A percentile compares a stretch with the other conserved stretches of the same genome.
Conservation (phyloP, 768 basidiomycete genomes). For the Pisolithus microcarpus region DNA sequence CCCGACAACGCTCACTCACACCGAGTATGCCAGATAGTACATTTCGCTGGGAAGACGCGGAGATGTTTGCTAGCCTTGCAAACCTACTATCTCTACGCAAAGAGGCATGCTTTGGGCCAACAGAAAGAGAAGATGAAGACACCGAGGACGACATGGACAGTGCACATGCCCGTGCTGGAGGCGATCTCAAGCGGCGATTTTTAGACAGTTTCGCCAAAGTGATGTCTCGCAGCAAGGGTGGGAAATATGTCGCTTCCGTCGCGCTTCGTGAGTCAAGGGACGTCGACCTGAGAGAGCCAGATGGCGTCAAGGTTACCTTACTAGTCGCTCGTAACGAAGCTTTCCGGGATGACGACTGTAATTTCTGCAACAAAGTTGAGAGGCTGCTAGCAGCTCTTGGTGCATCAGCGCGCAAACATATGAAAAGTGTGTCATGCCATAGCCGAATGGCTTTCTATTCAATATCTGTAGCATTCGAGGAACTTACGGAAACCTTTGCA, state of each 20-base stretch:
- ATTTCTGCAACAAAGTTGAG: background rate
- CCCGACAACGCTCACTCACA: too few species aligned
- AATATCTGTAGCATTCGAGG: too few species aligned
- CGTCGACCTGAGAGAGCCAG: background rate
- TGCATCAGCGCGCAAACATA: background rate
- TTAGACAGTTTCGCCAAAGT: background rate
- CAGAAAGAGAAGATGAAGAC: background rate
- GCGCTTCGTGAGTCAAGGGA: background rate
- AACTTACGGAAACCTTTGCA: background rate
- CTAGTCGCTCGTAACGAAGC: background rate
- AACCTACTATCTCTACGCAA: background rate
- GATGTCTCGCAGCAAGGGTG: background rate
- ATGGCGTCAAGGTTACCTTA: background rate
- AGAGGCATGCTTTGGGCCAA: background rate
- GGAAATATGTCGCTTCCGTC: background rate
- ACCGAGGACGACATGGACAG: background rate
- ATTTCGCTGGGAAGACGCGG: background rate
- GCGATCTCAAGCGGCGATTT: constrained; percentile 1
- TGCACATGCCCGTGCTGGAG: background rate
- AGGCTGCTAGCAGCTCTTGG: background rate
- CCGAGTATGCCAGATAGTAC: too few species aligned
- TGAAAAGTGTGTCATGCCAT: background rate
- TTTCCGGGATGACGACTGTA: background rate
- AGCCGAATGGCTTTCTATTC: too few species aligned
- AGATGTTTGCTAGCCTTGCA: background rate